Base-by-base conservation (phyloP, 2,329 filamentous ascomycete genomes). In the Cadophora luteo-olivacea region DNA sequence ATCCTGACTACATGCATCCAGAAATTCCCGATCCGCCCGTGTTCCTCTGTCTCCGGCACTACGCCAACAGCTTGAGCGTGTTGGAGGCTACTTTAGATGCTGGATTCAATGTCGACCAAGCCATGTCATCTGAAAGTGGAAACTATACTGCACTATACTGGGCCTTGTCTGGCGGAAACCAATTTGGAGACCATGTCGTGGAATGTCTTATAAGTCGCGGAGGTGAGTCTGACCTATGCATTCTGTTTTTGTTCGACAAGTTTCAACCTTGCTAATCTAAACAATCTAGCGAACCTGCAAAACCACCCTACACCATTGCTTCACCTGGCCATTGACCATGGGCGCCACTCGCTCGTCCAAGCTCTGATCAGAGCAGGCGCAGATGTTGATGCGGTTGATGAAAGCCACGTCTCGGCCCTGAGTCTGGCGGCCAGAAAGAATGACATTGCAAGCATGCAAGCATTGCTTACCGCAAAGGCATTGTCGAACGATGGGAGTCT, bases 401-500 rank as follows among this genome's bases (percentile, higher is more conserved):
- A 57, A 1, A 58, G 60, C 36, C 49, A 41, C 45, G 29, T 55
- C 5, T 63, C 69, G 5, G 66, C 64, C 29, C 38, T 71, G 22
- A 66, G 29, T 54, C 58, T 68, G 24, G 72, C 67, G 49, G 64
- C 52, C 9, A 48, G 64, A 58, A 68, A 90, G 68, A 85, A 87
- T 1, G 87, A 90, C 65, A 81, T 85, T 1, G 79, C 83, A 36
- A 89, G 91, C 74, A 82, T 82, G 41, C 81, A 82, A 41, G 87
- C 67, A 33, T 66, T 73, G 86, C 11, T 86, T 85, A 66, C 89
- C 87, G 2, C 87, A 87, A 1, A 81, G 90, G 49, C 85, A 86
- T 1, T 85, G 89, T 81, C 88, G 87, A 87, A 91, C 67, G 89
- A 92, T 68, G 89, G 89, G 0, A 91, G 88, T 1, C 80, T 92